Conservation (phyloP, 2,329 filamentous ascomycete species). For the Talaromyces sp. region DNA sequence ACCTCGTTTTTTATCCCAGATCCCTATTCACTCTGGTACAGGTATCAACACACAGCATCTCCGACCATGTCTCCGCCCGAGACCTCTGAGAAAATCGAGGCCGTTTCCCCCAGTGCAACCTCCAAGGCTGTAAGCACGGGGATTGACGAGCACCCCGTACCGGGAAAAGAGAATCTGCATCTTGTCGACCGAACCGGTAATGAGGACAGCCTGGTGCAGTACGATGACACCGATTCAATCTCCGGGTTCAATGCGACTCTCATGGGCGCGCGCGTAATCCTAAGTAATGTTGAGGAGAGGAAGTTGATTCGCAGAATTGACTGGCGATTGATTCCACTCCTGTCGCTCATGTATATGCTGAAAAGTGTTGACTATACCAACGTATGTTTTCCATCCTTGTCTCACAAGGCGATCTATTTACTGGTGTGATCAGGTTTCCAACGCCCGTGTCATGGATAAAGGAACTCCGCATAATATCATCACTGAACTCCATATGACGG, state of each 20-base stretch:
- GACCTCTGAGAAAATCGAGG: neutral
- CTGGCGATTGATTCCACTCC: slow-evolving; percentile 43
- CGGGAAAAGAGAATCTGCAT: neutral
- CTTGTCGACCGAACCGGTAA: neutral
- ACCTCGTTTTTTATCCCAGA: neutral
- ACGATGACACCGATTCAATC: neutral
- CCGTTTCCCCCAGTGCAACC: neutral
- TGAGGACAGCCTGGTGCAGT: neutral
- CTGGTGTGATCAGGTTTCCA: slow-evolving; percentile 25
- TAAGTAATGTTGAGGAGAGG: slow-evolving; percentile 39
- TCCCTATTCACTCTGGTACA: neutral
- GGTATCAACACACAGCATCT: neutral
- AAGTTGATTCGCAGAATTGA: slow-evolving; percentile 44
- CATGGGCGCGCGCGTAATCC: neutral
- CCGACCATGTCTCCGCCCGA: neutral
- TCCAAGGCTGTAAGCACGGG: neutral
- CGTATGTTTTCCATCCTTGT: neutral
- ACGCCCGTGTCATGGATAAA: slow-evolving; percentile 36
- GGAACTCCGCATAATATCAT: slow-evolving; percentile 30
- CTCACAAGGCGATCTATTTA: slow-evolving; percentile 23
- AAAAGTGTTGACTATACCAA: neutral
- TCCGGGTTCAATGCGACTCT: neutral
- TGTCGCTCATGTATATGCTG: slow-evolving; percentile 26
- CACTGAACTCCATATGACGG: slow-evolving; percentile 28
- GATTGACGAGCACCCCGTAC: neutral